These are phyloP conservation scores for Lodderomyces jiufengensis DNA, from an alignment of 1,139 yeast species.

Conservation along the genomic window DNA sequence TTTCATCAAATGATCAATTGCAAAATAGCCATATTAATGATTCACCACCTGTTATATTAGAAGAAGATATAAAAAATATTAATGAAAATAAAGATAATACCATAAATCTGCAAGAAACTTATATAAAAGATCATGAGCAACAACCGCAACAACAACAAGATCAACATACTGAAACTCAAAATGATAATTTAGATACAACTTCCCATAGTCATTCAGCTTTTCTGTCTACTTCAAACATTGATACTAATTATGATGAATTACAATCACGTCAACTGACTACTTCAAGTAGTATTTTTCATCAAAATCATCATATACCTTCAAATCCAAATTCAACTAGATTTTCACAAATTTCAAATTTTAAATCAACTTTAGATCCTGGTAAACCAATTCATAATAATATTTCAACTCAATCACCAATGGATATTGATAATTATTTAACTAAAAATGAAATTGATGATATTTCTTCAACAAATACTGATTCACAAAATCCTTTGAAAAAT, in stretches of 20 bases:
- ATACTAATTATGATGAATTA: not conserved
- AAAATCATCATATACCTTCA: conserved; percentile 6
- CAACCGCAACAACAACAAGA: no score
- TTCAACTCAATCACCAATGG: conserved; percentile 7
- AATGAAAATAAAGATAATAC: conserved; percentile 1
- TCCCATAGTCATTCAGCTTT: conserved; percentile 3
- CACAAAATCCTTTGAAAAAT: conserved; percentile 18
- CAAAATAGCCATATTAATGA: conserved; percentile 1
- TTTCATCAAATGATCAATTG: not conserved
- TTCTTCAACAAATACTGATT: conserved; percentile 9
- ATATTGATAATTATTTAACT: conserved; percentile 13
- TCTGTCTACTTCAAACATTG: conserved; percentile 3
- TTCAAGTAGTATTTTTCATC: not conserved
- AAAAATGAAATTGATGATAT: conserved; percentile 13
- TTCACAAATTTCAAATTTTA: conserved; percentile 14
- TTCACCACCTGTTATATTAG: conserved; percentile 5
- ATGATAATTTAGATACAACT: not conserved
- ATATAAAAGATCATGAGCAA: not conserved
- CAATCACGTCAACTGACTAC: not conserved
- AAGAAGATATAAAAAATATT: conserved; percentile 3
- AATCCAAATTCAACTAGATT: conserved; percentile 9
- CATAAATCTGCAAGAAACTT: not conserved
- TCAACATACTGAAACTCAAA: no score
- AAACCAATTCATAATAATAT: conserved; percentile 18
- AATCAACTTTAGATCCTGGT: conserved; percentile 43